Conservation (phyloP, 345 rosid genomes). For the Combretum micranthum region DNA sequence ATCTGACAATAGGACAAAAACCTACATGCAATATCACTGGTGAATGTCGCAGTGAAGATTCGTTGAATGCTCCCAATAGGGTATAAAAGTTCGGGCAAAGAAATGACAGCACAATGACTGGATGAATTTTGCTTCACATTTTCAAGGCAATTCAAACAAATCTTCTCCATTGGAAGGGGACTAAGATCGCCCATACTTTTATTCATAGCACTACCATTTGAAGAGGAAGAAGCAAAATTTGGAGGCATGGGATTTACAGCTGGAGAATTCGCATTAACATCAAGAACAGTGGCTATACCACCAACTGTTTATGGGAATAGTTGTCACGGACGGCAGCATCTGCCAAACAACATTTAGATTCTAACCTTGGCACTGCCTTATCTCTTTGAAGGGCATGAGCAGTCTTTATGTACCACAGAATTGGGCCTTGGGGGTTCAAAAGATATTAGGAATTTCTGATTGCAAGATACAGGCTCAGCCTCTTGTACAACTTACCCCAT, state of each 20-base stretch:
- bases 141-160: conserved; percentile 66
- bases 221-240: conserved; percentile 9
- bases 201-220: conserved; percentile 11
- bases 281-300: conserved; percentile 8
- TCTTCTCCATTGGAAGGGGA: conserved; percentile 57
- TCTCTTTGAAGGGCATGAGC: neutral
- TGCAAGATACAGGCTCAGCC: conserved; percentile 86
- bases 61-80: conserved; percentile 55
- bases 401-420: no score
- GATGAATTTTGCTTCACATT: conserved; percentile 29
- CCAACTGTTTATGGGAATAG: conserved; percentile 10
- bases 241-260: conserved; percentile 7
- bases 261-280: conserved; percentile 6
- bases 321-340: conserved; percentile 14
- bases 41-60: conserved; percentile 84
- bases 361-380: neutral
- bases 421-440: no score
- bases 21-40: conserved; percentile 79
- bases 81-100: conserved; percentile 71
- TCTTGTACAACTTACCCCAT: conserved; percentile 99
- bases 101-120: conserved; percentile 31
- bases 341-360: conserved; percentile 9
- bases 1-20: conserved; percentile 66
- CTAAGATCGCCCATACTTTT: conserved; percentile 13
- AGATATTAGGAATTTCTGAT: no score